Percentiles rank a stretch among this genome's conserved stretches.
Conservation (phyloP, 768 basidiomycete species). For the Calocera viscosa region DNA sequence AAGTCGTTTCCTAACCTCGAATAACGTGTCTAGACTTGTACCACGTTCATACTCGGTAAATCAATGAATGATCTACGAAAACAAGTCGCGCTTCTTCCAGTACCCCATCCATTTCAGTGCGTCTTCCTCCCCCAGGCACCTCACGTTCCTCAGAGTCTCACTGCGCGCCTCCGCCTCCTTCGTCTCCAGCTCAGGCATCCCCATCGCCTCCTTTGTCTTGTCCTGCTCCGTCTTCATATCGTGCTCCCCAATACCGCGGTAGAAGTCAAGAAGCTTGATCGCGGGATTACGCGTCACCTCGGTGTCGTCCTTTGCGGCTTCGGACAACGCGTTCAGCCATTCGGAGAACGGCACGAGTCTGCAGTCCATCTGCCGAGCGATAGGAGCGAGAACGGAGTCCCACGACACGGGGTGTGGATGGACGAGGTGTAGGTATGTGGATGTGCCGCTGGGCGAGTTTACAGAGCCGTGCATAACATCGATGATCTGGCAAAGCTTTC, state of each 20-base stretch:
- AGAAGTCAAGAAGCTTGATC: slow-evolving; percentile 25
- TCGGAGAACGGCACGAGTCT: slow-evolving; percentile 26
- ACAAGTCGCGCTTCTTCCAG: background rate
- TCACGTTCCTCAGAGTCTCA: slow-evolving; percentile 1
- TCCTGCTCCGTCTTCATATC: background rate
- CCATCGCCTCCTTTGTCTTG: background rate
- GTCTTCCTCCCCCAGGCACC: slow-evolving; percentile 6
- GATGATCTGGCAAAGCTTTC: background rate
- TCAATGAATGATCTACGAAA: too few species aligned
- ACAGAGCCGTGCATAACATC: background rate
- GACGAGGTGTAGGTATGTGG: slow-evolving; percentile 25
- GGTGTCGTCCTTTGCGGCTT: slow-evolving; percentile 12
- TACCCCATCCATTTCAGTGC: background rate
- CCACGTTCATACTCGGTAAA: too few species aligned
- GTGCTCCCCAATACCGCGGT: slow-evolving; percentile 10
- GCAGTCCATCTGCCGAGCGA: slow-evolving; percentile 19
- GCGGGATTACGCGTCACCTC: slow-evolving; percentile 20
- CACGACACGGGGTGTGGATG: slow-evolving; percentile 32
- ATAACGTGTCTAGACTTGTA: too few species aligned
- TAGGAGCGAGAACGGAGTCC: slow-evolving; percentile 20
- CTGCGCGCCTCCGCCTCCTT: background rate
- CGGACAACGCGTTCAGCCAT: slow-evolving; percentile 26
- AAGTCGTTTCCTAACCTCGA: too few species aligned
- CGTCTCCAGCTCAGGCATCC: background rate
- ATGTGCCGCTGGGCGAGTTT: background rate